Conservation (phyloP, 208 protist genomes). For the Acanthamoeba castellanii region DNA sequence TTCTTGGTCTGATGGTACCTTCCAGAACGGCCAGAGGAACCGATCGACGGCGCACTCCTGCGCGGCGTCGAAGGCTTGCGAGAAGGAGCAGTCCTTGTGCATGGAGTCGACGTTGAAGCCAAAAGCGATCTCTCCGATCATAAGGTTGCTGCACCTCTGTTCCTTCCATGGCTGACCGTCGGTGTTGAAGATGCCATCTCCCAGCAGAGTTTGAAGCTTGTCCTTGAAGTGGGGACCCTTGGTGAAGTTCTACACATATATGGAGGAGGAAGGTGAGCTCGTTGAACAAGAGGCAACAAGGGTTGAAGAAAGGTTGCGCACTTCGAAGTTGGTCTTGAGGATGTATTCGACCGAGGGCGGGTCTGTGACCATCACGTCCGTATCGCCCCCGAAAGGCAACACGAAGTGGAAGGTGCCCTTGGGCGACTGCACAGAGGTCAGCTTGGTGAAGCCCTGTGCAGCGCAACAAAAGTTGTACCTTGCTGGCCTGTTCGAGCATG, state of each 20-base stretch:
- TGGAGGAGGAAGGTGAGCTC: background rate
- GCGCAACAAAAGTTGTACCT: background rate
- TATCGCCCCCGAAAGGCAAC: slow-evolving; percentile 2
- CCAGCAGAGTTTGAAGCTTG: slow-evolving; percentile 11
- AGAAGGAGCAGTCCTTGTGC: slow-evolving; percentile 24
- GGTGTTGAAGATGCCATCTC: slow-evolving; percentile 69
- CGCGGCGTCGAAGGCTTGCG: background rate
- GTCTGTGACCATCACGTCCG: background rate
- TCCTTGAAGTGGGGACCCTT: slow-evolving; percentile 53
- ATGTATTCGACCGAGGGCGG: slow-evolving; percentile 44
- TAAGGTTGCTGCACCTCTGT: background rate
- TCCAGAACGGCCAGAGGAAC: slow-evolving; percentile 29
- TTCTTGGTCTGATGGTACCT: background rate
- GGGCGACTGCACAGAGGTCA: background rate
- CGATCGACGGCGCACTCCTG: background rate
- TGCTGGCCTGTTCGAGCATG: background rate
- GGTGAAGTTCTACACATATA: background rate
- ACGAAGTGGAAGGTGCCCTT: slow-evolving; percentile 42
- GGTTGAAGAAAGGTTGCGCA: too few species aligned
- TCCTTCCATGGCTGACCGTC: slow-evolving; percentile 37
- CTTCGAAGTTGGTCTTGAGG: slow-evolving; percentile 44
- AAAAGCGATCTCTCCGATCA: slow-evolving; percentile 52
- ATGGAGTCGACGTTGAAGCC: slow-evolving; percentile 60
- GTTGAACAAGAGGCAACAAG: background rate
- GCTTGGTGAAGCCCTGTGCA: background rate